These are phyloP conservation scores for Volvariella surrecta DNA, from an alignment of 1,284 basidiomycete genomes.

Conservation along the genomic window DNA sequence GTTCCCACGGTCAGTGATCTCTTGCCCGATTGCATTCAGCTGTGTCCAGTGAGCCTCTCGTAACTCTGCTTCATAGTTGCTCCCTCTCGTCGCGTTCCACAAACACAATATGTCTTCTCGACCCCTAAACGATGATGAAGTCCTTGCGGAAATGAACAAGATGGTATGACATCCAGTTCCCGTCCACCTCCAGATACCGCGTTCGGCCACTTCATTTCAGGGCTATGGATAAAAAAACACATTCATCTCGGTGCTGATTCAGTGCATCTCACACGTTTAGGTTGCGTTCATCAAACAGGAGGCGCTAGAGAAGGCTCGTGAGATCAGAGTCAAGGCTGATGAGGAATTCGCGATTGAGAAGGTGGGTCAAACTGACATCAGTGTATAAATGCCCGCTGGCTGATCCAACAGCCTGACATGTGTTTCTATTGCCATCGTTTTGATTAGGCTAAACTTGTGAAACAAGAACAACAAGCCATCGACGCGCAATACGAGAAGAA, in stretches of 20 bases:
- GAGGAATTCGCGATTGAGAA: constrained; percentile 98
- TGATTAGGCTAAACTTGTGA: constrained; percentile 84
- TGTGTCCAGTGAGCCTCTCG: no score
- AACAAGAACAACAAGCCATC: constrained; percentile 88
- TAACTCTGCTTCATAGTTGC: no score
- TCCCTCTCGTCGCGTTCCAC: no score
- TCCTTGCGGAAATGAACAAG: constrained; percentile 97
- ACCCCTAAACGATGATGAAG: constrained; percentile 93
- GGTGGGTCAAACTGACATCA: constrained; percentile 31
- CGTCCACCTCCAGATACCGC: constrained; percentile 1
- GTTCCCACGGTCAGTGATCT: no score
- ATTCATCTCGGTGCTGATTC: constrained; percentile 1
- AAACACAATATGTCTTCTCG: constrained; percentile 40
- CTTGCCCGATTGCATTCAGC: no score
- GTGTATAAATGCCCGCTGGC: no score
- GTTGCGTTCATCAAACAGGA: constrained; percentile 97
- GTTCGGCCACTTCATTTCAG: not conserved
- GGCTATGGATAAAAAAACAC: no score
- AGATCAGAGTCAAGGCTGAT: constrained; percentile 93
- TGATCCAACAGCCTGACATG: not conserved
- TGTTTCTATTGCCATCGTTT: not conserved
- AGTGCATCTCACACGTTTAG: constrained; percentile 30
- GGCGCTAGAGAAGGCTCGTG: constrained; percentile 92
- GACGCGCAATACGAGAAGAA: constrained; percentile 93
- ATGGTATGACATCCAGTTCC: constrained; percentile 58